Evolutionary conservation across 768 basidiomycete species (phyloP).

Genomic region (Hypholoma sublateritium): DNA sequence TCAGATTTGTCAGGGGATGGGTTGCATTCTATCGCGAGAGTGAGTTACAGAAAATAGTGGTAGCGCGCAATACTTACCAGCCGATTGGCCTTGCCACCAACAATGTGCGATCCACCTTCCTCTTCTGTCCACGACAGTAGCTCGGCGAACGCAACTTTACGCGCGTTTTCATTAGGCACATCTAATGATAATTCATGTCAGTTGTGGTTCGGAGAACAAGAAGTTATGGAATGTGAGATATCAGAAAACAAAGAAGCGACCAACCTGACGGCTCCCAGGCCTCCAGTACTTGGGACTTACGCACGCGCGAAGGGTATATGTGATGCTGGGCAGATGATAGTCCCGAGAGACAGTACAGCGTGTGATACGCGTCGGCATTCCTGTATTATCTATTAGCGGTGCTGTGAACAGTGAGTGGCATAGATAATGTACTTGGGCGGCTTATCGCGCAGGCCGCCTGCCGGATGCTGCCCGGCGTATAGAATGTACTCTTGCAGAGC

Average conservation of each 20-base stretch:
- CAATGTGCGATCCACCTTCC: constrained; percentile 27
- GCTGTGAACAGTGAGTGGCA: background rate
- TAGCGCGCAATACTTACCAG: constrained; percentile 18
- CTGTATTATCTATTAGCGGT: constrained; percentile 33
- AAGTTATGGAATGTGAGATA: background rate
- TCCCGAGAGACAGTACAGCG: constrained; percentile 89
- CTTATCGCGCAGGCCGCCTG: constrained; percentile 91
- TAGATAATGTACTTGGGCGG: constrained; percentile 77
- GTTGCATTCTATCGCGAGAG: constrained; percentile 27
- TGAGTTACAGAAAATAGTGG: background rate
- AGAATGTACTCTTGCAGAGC: constrained; percentile 89
- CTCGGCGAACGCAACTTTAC: constrained; percentile 20
- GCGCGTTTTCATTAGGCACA: constrained; percentile 16
- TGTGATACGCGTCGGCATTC: constrained; percentile 93
- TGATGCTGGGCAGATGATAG: constrained; percentile 87
- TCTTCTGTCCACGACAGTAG: constrained; percentile 33
- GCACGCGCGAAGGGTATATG: constrained; percentile 45
- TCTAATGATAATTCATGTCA: constrained; percentile 8
- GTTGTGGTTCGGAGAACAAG: background rate
- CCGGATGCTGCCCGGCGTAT: constrained; percentile 79
- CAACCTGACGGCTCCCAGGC: constrained; percentile 20
- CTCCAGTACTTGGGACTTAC: constrained; percentile 18
- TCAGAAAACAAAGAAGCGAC: background rate
- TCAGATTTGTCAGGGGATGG: constrained; percentile 35
- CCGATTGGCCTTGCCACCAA: constrained; percentile 27